phyloP scores from a whole-genome alignment of 306 rosid species.

The Psophocarpus tetragonolobus region DNA sequence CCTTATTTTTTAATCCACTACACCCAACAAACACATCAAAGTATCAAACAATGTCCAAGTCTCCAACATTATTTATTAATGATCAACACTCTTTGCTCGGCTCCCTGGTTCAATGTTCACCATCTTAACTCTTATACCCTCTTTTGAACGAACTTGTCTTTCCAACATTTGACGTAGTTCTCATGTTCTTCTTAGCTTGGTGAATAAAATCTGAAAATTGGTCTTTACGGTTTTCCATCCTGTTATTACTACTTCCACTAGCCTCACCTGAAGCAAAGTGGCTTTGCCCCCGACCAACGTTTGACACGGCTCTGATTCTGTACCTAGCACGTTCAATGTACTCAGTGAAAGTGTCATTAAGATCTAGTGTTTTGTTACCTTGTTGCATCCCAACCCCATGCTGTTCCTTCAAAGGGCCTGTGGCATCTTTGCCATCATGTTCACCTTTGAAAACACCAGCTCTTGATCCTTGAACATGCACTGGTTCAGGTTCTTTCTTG shows the following conservation, averaged over 20 bases:
- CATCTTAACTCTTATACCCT: slow-evolving; percentile 22
- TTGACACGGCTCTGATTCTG: slow-evolving; percentile 35
- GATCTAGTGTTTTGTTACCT: slow-evolving; percentile 30
- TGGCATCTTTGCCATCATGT: background rate
- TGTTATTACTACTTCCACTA: background rate
- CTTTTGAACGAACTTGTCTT: slow-evolving; percentile 40
- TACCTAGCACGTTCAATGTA: slow-evolving; percentile 30
- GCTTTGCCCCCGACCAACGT: slow-evolving; percentile 30
- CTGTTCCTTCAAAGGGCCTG: slow-evolving; percentile 13
- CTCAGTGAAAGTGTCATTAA: slow-evolving; percentile 37
- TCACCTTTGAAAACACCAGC: background rate
- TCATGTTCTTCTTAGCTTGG: slow-evolving; percentile 37
- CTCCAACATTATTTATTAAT: background rate
- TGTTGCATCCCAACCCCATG: slow-evolving; percentile 7
- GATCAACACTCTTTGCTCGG: background rate
- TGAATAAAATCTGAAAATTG: slow-evolving; percentile 51
- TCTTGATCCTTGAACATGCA: background rate
- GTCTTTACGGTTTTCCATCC: slow-evolving; percentile 37
- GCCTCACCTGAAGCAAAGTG: slow-evolving; percentile 2
- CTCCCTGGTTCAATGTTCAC: background rate
- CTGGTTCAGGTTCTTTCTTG: slow-evolving; percentile 13
- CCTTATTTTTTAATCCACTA: slow-evolving; percentile 32
- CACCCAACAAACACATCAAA: slow-evolving; percentile 4
- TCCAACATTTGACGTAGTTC: slow-evolving; percentile 42
- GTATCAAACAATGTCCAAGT: background rate